phyloP scores from a whole-genome alignment of 139 green algal genomes.

The Chlamydomonas asymmetrica region DNA sequence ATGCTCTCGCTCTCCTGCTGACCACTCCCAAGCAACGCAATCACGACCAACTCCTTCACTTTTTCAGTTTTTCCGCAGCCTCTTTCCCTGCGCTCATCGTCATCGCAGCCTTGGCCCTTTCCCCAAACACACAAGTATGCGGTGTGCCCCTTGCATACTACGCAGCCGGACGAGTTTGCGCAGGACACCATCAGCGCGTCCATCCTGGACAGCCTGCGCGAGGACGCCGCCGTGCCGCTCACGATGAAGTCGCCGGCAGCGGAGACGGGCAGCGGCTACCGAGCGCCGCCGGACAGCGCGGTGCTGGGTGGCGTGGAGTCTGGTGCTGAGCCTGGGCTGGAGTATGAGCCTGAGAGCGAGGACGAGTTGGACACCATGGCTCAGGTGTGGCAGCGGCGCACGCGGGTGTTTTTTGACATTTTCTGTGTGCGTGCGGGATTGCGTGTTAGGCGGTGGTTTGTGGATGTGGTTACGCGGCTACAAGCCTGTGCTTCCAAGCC shows the following conservation, averaged over 20 bases:
- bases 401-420: too few species aligned
- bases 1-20: too few species aligned
- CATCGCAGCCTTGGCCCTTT: neutral
- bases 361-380: constrained; percentile 41
- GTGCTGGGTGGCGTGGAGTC: constrained; percentile 27
- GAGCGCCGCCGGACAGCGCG: constrained; percentile 18
- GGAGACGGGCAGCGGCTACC: constrained; percentile 28
- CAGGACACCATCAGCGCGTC: constrained; percentile 33
- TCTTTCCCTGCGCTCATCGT: too few species aligned
- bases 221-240: constrained; percentile 26
- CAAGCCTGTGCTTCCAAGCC: too few species aligned
- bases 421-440: too few species aligned
- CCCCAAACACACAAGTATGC: neutral
- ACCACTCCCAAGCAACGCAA: too few species aligned
- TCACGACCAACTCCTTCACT: too few species aligned
- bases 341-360: constrained; percentile 54
- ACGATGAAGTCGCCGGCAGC: constrained; percentile 17
- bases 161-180: constrained; percentile 40
- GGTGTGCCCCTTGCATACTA: neutral
- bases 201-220: constrained; percentile 40
- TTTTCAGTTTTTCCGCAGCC: too few species aligned
- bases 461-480: too few species aligned
- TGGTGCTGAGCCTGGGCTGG: constrained; percentile 52
- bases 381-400: too few species aligned
- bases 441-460: too few species aligned